Evolutionary conservation across 352 stramenopile genomes (phyloP), one percentile per base, ranked within the genome.

Genomic region (Globisporangium lucens): DNA sequence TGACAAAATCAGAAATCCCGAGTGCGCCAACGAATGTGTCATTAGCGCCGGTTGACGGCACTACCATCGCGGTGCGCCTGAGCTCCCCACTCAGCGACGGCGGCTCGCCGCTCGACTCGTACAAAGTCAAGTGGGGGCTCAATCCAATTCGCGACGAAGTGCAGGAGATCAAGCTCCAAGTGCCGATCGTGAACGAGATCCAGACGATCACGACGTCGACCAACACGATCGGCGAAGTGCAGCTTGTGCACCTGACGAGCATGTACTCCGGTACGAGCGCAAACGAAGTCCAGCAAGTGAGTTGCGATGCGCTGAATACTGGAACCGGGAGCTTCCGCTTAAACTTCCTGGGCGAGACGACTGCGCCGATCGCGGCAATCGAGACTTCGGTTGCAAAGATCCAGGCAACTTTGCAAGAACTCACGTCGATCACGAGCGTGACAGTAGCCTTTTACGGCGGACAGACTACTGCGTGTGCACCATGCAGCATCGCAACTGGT

Each of bases 71-170:
- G 3, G 80, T 99, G 15, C 67, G 68, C 2, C 77, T 99, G 33
- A 74, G 76, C 38, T 78, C 82, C 5, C 92, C 95, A 17, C 69
- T 83, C 49, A 90, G 89, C 56, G 89, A 97, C 64, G 95, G 96
- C 27, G 95, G 94, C 4, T 71, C 87, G 6, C 70, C 80, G 0
- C 60, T 99, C 8, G 89, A 97, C 61, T 88, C 90, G 8, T 99
- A 98, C 61, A 80, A 80, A 38, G 88, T 99, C 9, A 95, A 99
- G 72, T 98, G 91, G 62, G 91, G 89, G 2, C 82, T 77, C 0
- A 81, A 36, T 33, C 83, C 89, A 17, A 94, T 98, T 65, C 67
- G 81, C 22, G 87, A 96, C 58, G 87, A 96, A 66, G 80, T 94
- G 13, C 88, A 95, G 61, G 73, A 90, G 59, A 69, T 95, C n/a